Evolutionary conservation across 768 basidiomycete genomes (phyloP).

Genomic region (Lentinula detonsa): DNA sequence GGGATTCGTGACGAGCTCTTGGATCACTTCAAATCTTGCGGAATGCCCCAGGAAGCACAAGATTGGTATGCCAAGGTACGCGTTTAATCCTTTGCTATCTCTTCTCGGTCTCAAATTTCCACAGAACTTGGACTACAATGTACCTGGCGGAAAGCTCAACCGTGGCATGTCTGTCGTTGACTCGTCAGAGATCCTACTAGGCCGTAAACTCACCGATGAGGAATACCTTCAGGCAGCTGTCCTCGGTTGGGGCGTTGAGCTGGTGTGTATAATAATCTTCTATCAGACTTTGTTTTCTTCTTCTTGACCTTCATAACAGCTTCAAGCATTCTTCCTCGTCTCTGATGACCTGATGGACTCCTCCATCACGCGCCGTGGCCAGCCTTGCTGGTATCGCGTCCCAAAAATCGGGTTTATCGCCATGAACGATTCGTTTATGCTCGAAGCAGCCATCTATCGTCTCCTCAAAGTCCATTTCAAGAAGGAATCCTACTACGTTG

Average conservation of each 20-base stretch:
- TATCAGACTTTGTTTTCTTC: neutral
- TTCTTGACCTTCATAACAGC: constrained; percentile 32
- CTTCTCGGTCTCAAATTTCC: neutral
- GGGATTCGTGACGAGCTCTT: constrained; percentile 75
- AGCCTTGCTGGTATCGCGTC: constrained; percentile 89
- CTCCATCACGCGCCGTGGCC: constrained; percentile 88
- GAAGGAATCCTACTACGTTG: constrained; percentile 72
- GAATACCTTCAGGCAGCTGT: constrained; percentile 88
- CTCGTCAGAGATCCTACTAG: constrained; percentile 83
- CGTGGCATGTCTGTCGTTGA: constrained; percentile 96
- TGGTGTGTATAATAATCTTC: constrained; percentile 50
- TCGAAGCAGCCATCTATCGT: constrained; percentile 89
- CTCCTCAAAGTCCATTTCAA: constrained; percentile 87
- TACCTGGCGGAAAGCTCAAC: constrained; percentile 95
- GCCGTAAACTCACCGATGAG: constrained; percentile 60
- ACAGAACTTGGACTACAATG: constrained; percentile 88
- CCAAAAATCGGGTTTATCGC: constrained; percentile 72
- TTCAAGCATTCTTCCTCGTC: constrained; percentile 97
- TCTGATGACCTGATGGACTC: constrained; percentile 97
- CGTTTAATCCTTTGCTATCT: constrained; percentile 8
- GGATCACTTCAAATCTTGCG: constrained; percentile 54
- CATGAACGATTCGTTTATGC: constrained; percentile 96
- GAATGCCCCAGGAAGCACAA: constrained; percentile 79
- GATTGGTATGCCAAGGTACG: constrained; percentile 81
- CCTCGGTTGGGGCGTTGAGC: constrained; percentile 93